Evolutionary conservation across 768 basidiomycete genomes (phyloP), one percentile per base, ranked within the genome.

Genomic region (Coprinopsis strossmayeri): DNA sequence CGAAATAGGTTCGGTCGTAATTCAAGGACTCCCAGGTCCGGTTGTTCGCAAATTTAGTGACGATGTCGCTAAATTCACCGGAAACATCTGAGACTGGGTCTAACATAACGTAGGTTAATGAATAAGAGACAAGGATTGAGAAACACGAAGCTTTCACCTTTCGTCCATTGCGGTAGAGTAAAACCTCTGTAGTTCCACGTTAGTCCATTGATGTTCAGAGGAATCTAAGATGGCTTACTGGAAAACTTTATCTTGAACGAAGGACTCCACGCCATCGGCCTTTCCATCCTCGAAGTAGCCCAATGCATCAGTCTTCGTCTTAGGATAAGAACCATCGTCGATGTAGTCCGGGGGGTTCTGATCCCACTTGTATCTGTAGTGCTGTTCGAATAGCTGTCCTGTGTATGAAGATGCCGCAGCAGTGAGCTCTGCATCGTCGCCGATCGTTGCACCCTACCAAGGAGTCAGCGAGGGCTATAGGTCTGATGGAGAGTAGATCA

Each of bases 201-300:
- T n/a, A n/a, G n/a, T n/a, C n/a, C n/a, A n/a, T n/a, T n/a, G n/a
- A n/a, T n/a, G n/a, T n/a, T 9, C 32, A 34, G 10, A 38, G 13
- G 13, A 38, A 15, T 15, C 18, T 34, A 9, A n/a, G n/a, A 38
- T 7, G 7, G 20, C 37, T 18, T 17, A 9, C 37, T 38, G 5
- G 20, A 38, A 21, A 18, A 38, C 7, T 18, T 9, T 38, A 21
- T 25, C 24, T 25, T 26, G n/a, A 5, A 43, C 42, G 21, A 43
- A 43, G 42, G 23, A 24, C 9, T 43, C 42, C 23, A 43, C 24
- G 18, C 5, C 9, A 23, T 43, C 26, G 7, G 12, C 21, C 42
- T 43, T 43, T 26, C 42, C 42, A 43, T 43, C 42, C 21, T 43
- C 42, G 18, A 43, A 43, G 21, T 43, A 43, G 23, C 18, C 42